phyloP scores from a whole-genome alignment of 306 rosid genomes.

The Senna siamea region DNA sequence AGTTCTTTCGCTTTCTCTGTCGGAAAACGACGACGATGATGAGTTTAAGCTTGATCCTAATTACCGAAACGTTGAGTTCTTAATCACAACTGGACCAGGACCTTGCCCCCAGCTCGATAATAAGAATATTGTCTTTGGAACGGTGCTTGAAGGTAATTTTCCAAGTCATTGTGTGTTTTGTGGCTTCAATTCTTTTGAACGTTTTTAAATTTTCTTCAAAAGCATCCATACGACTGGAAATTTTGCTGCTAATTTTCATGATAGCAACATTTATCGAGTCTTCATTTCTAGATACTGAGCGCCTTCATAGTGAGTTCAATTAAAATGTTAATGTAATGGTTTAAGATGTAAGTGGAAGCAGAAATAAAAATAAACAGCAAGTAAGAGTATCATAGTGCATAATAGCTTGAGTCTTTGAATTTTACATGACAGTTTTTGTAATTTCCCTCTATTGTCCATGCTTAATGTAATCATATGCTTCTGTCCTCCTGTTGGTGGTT shows the following conservation, averaged over 20 bases:
- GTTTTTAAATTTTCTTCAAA: not conserved
- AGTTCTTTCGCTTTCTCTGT: slow-evolving; percentile 71
- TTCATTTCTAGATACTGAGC: not conserved
- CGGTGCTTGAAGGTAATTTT: slow-evolving; percentile 77
- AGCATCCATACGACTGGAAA: not conserved
- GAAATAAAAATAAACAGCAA: not conserved
- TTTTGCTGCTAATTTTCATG: not conserved
- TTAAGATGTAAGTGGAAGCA: not conserved
- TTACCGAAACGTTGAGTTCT: slow-evolving; percentile 81
- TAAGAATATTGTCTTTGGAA: slow-evolving; percentile 81
- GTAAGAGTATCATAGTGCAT: not conserved
- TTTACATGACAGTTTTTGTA: not conserved
- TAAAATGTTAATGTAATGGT: not conserved
- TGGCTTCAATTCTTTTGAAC: not conserved
- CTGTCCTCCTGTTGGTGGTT: not conserved
- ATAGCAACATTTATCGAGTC: not conserved
- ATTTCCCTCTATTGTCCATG: not conserved
- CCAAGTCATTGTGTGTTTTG: not conserved
- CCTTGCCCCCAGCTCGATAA: slow-evolving; percentile 85
- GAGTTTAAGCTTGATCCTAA: slow-evolving; percentile 68
- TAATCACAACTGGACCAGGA: slow-evolving; percentile 89
- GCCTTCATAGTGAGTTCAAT: not conserved
- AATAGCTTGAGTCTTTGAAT: not conserved
- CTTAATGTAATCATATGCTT: not conserved
- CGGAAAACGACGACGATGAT: slow-evolving; percentile 83